Evolutionary conservation across 257 asterid species (phyloP).

Genomic region (Solanum paucissectum): DNA sequence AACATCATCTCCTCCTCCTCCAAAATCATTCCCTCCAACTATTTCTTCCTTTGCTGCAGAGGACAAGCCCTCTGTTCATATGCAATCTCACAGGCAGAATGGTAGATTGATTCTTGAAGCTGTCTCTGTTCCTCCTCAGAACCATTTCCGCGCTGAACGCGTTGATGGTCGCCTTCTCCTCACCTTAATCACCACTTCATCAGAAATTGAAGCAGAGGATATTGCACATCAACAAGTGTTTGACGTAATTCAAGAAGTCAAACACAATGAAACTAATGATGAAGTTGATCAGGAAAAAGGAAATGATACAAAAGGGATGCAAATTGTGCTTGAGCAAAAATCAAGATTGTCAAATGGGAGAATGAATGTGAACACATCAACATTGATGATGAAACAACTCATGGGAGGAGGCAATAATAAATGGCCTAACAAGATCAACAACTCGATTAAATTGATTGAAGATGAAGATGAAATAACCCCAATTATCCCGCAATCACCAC

Average conservation of each 20-base stretch:
- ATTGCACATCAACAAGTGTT: background rate
- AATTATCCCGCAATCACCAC: background rate
- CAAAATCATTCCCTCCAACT: conserved; percentile 66
- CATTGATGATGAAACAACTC: background rate
- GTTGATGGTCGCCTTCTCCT: conserved; percentile 60
- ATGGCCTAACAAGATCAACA: background rate
- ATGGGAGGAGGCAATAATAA: background rate
- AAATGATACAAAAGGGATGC: background rate
- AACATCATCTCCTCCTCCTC: conserved; percentile 18
- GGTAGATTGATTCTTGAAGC: conserved; percentile 82
- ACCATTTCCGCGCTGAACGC: conserved; percentile 49
- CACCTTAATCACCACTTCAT: conserved; percentile 16
- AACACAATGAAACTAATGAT: background rate
- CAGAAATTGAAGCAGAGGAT: background rate
- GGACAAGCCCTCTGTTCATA: conserved; percentile 36
- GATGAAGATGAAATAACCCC: background rate
- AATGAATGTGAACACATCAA: background rate
- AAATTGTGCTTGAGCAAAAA: background rate
- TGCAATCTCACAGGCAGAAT: conserved; percentile 50
- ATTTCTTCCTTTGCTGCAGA: conserved; percentile 43
- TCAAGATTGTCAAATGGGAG: conserved; percentile 3
- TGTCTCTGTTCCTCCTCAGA: conserved; percentile 45
- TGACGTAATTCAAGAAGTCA: conserved; percentile 17
- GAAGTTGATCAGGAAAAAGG: background rate
- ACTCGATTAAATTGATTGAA: background rate